Percentiles rank a stretch among this genome's conserved stretches.
These are phyloP conservation scores for Eragrostis curvula DNA, from an alignment of 176 grass and related monocot species.

Conservation along the genomic window DNA sequence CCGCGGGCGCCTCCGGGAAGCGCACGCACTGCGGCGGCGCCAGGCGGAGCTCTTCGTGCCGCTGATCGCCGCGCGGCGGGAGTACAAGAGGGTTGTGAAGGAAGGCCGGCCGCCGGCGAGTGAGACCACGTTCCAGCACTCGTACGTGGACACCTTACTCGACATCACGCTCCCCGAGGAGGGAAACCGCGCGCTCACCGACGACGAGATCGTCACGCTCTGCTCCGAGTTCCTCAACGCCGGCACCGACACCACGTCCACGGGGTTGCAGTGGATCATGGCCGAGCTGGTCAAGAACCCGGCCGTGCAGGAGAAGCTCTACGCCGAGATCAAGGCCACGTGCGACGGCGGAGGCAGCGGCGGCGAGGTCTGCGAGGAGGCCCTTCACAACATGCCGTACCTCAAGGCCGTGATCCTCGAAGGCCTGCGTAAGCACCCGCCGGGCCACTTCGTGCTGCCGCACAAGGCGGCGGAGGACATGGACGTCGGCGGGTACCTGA, in stretches of 20 bases:
- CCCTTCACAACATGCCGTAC: slow-evolving; percentile 46
- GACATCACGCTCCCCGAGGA: slow-evolving; percentile 48
- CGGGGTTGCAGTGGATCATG: slow-evolving; percentile 64
- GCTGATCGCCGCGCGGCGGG: slow-evolving; percentile 31
- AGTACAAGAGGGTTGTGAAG: background rate
- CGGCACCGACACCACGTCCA: slow-evolving; percentile 56
- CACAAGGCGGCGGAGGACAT: slow-evolving; percentile 57
- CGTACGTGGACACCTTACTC: slow-evolving; percentile 63
- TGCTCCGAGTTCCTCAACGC: slow-evolving; percentile 55
- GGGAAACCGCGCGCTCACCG: slow-evolving; percentile 36
- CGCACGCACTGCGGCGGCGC: background rate
- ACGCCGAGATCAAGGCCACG: slow-evolving; percentile 22
- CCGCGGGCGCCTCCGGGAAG: slow-evolving; percentile 18
- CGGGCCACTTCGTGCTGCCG: slow-evolving; percentile 44
- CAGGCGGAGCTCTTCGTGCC: slow-evolving; percentile 44
- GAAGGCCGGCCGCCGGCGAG: too few relatives aligned
- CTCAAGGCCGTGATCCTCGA: slow-evolving; percentile 64
- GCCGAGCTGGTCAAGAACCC: slow-evolving; percentile 57
- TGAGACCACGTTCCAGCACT: slow-evolving; percentile 38
- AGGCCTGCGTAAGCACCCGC: slow-evolving; percentile 55
- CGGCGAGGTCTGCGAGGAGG: slow-evolving; percentile 49
- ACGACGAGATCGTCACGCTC: slow-evolving; percentile 20
- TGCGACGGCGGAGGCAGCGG: background rate
- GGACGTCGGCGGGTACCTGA: slow-evolving; percentile 47
- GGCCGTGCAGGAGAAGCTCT: slow-evolving; percentile 34